These are phyloP conservation scores for Mycena floridula DNA, from an alignment of 768 basidiomycete genomes.

Conservation along the genomic window DNA sequence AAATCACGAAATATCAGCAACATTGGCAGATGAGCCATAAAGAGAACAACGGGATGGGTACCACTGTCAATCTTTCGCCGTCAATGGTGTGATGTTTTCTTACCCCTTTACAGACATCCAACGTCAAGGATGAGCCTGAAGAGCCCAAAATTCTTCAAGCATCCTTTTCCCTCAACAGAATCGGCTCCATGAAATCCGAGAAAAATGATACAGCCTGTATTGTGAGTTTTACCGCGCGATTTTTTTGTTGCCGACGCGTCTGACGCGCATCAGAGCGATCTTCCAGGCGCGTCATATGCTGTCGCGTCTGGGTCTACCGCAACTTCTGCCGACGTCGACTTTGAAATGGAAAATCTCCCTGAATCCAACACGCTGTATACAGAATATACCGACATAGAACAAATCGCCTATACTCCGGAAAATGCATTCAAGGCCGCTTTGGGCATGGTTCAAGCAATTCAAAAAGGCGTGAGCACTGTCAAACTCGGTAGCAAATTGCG, in stretches of 20 bases:
- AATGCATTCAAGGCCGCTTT: slow-evolving; percentile 43
- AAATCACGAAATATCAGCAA: no score
- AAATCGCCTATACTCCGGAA: slow-evolving; percentile 46
- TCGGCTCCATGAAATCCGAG: background rate
- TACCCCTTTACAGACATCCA: slow-evolving; percentile 5
- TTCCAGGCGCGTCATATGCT: slow-evolving; percentile 1
- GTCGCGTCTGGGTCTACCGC: background rate
- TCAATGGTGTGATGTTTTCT: no score
- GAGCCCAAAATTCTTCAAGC: background rate
- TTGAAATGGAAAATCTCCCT: background rate
- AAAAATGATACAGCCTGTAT: background rate
- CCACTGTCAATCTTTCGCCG: no score
- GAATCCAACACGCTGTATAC: slow-evolving; percentile 21
- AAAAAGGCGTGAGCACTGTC: slow-evolving; percentile 33
- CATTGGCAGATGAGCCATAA: no score
- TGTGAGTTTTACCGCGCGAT: background rate
- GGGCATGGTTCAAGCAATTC: slow-evolving; percentile 45
- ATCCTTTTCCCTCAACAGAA: background rate
- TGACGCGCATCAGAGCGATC: slow-evolving; percentile 17
- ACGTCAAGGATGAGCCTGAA: slow-evolving; percentile 25
- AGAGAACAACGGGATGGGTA: no score
- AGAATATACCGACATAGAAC: slow-evolving; percentile 28
- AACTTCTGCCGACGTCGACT: background rate
- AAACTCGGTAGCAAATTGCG: slow-evolving; percentile 50
- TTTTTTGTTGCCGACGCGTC: background rate